Percentiles rank a stretch among this genome's conserved stretches.
These are phyloP conservation scores for Zychaea mexicana DNA, from an alignment of 371 early-diverging fungal genomes.

Conservation along the genomic window DNA sequence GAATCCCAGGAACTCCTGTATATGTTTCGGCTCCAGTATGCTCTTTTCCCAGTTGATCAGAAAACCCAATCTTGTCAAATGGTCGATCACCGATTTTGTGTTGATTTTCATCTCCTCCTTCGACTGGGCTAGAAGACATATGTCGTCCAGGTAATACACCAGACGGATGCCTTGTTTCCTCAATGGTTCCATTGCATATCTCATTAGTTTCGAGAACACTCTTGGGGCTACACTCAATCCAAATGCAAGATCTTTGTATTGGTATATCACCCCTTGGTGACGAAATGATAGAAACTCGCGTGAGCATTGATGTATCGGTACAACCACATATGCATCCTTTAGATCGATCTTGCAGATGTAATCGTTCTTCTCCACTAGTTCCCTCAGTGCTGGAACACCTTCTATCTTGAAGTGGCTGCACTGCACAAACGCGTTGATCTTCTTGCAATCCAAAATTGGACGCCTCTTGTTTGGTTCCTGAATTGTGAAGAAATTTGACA, in stretches of 20 bases:
- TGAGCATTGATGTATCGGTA: neutral
- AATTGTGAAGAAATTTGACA: conserved; percentile 11
- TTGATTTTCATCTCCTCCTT: conserved; percentile 5
- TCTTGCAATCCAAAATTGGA: conserved; percentile 9
- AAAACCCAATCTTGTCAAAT: neutral
- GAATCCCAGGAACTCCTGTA: conserved; percentile 16
- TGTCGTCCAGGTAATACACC: conserved; percentile 19
- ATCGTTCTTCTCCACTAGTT: conserved; percentile 9
- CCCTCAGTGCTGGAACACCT: conserved; percentile 13
- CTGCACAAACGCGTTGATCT: conserved; percentile 4
- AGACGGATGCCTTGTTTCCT: conserved; percentile 2
- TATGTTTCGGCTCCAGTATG: neutral
- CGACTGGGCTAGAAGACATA: conserved; percentile 7
- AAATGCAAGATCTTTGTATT: neutral
- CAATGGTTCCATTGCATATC: conserved; percentile 9
- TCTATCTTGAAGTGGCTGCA: conserved; percentile 16
- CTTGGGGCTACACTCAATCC: neutral
- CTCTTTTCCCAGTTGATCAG: neutral
- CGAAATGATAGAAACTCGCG: neutral
- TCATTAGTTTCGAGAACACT: neutral
- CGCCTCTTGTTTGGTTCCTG: conserved; percentile 8
- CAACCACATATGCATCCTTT: too few relatives aligned
- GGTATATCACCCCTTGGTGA: neutral
- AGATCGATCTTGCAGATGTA: conserved; percentile 17
- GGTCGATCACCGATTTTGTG: neutral